Conservation (phyloP, 179 eudicot genomes). For the Pouteria campechiana region DNA sequence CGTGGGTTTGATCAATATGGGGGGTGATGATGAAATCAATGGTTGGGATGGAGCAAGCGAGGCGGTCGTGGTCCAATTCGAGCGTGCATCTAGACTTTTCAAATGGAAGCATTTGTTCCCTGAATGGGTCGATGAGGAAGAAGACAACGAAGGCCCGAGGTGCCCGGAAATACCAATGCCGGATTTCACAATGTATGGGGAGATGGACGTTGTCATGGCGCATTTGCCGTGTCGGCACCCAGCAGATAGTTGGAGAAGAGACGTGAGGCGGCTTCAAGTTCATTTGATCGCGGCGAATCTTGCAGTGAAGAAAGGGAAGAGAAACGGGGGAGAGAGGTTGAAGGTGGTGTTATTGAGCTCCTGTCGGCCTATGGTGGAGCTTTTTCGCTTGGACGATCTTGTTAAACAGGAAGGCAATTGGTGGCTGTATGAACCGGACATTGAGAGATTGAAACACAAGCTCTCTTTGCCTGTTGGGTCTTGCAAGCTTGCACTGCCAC, state of each 20-base stretch:
- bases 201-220: slow-evolving; percentile 57
- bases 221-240: slow-evolving; percentile 64
- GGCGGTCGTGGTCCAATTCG: slow-evolving; percentile 22
- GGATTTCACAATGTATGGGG: slow-evolving; percentile 15
- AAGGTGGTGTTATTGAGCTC: slow-evolving; percentile 64
- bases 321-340: slow-evolving; percentile 35
- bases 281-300: slow-evolving; percentile 59
- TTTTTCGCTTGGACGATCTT: slow-evolving; percentile 75
- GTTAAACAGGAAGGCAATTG: slow-evolving; percentile 64
- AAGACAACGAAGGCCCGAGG: slow-evolving; percentile 52
- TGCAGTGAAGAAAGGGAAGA: slow-evolving; percentile 44
- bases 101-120: slow-evolving; percentile 86
- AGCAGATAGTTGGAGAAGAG: slow-evolving; percentile 59
- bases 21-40: slow-evolving; percentile 22
- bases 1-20: slow-evolving; percentile 56
- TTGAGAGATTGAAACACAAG: slow-evolving; percentile 45
- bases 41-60: slow-evolving; percentile 30
- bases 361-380: slow-evolving; percentile 86
- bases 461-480: slow-evolving; percentile 74
- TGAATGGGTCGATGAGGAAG: slow-evolving; percentile 93
- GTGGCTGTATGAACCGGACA: slow-evolving; percentile 64
- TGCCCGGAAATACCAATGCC: slow-evolving; percentile 96
- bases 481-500: slow-evolving; percentile 66
- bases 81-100: slow-evolving; percentile 44
- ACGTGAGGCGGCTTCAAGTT: slow-evolving; percentile 60